phyloP scores from a whole-genome alignment of 2,329 filamentous ascomycete species.

The Arthrobotrys sphaeroides region DNA sequence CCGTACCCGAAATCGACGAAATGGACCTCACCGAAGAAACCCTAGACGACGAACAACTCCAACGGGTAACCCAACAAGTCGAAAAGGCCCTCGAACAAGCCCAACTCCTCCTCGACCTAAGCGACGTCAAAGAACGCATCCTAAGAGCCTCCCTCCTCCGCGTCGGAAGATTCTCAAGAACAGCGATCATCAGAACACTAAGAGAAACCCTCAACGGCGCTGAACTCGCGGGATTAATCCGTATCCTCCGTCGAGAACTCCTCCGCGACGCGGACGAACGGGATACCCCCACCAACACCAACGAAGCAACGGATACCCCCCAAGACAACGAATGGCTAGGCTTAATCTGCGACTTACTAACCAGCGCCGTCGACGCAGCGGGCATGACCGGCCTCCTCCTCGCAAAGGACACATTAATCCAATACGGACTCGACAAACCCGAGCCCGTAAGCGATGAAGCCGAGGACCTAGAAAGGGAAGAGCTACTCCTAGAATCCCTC shows the following conservation, averaged over 20 bases:
- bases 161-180: slow-evolving; percentile 36
- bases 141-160: slow-evolving; percentile 44
- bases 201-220: slow-evolving; percentile 44
- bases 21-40: slow-evolving; percentile 53
- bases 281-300: not conserved
- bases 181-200: slow-evolving; percentile 41
- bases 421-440: slow-evolving; percentile 16
- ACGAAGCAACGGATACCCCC: slow-evolving; percentile 25
- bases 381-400: slow-evolving; percentile 48
- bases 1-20: slow-evolving; percentile 41
- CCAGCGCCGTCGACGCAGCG: slow-evolving; percentile 48
- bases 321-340: slow-evolving; percentile 51
- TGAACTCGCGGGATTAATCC: slow-evolving; percentile 48
- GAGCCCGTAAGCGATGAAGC: slow-evolving; percentile 29
- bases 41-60: slow-evolving; percentile 48
- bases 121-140: slow-evolving; percentile 47
- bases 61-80: slow-evolving; percentile 47
- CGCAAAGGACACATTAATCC: slow-evolving; percentile 49
- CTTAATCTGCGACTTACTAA: slow-evolving; percentile 51
- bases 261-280: slow-evolving; percentile 45
- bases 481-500: slow-evolving; percentile 45
- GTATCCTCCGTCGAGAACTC: slow-evolving; percentile 41
- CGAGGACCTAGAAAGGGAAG: slow-evolving; percentile 38
- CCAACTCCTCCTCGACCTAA: slow-evolving; percentile 42
- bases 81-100: slow-evolving; percentile 49